Percentiles rank a stretch among this genome's conserved stretches.
phyloP scores from a whole-genome alignment of 768 basidiomycete species.

The Tylopilus cervinicoccineus region DNA sequence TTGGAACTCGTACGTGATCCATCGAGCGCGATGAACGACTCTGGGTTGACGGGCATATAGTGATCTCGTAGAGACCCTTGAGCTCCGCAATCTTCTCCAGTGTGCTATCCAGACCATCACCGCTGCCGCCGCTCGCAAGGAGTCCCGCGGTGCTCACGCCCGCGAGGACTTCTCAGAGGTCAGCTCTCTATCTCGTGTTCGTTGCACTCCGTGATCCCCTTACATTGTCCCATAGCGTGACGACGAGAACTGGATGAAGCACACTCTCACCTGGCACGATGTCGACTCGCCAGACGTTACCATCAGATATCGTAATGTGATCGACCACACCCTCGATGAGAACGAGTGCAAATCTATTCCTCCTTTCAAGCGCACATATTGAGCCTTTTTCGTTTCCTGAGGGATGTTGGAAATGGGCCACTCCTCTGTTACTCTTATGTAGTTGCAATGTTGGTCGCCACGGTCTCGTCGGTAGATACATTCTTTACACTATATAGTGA shows the following conservation, averaged over 20 bases:
- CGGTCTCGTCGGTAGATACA: background rate
- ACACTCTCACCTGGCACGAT: conserved; percentile 90
- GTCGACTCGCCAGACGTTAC: conserved; percentile 74
- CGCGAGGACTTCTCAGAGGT: conserved; percentile 98
- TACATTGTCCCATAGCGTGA: conserved; percentile 69
- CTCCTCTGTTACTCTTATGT: conserved; percentile 7
- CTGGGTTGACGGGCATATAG: conserved; percentile 36
- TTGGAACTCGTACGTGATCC: conserved; percentile 89
- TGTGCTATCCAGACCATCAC: conserved; percentile 95
- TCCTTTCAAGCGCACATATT: conserved; percentile 97
- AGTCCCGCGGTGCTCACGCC: conserved; percentile 97
- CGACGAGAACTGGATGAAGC: conserved; percentile 93
- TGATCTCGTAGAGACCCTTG: conserved; percentile 95
- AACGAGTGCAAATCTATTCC: conserved; percentile 96
- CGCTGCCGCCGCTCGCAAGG: conserved; percentile 89
- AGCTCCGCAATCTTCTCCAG: conserved; percentile 93
- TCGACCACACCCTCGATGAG: conserved; percentile 84
- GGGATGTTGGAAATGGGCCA: background rate
- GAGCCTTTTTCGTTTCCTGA: conserved; percentile 10
- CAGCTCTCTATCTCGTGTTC: conserved; percentile 17
- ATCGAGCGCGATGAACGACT: conserved; percentile 1
- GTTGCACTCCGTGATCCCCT: background rate
- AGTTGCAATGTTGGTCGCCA: background rate
- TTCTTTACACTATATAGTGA: background rate
- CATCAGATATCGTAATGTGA: conserved; percentile 87